Evolutionary conservation across 1,284 basidiomycete genomes (phyloP).

Genomic region (Sporisorium iseilematis-ciliati): DNA sequence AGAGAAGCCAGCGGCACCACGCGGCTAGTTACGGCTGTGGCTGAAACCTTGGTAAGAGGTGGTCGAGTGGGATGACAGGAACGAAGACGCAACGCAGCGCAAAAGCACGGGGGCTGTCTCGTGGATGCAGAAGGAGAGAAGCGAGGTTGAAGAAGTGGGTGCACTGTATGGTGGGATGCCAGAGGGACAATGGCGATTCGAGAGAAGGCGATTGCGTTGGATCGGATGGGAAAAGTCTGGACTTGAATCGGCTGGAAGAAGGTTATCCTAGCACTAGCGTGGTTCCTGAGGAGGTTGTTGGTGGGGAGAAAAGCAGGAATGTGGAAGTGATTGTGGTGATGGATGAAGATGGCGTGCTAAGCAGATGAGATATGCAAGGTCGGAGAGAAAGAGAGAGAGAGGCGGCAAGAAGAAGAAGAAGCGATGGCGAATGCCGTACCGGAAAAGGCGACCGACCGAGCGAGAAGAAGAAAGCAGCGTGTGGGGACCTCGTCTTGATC

Average conservation of each 20-base stretch:
- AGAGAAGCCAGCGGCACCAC: slow-evolving; percentile 10
- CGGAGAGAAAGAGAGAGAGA: slow-evolving; percentile 14
- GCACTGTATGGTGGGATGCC: not conserved
- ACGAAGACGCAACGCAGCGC: not conserved
- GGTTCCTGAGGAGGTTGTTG: slow-evolving; percentile 25
- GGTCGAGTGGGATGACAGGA: not conserved
- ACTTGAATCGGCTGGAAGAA: slow-evolving; percentile 8
- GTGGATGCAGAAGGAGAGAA: slow-evolving; percentile 5
- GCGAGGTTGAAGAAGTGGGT: slow-evolving; percentile 9
- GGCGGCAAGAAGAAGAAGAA: not conserved
- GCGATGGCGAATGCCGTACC: not conserved
- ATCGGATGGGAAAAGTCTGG: slow-evolving; percentile 7
- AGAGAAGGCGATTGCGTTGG: slow-evolving; percentile 1
- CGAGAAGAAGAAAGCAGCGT: not conserved
- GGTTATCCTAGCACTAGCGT: slow-evolving; percentile 15
- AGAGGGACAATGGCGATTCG: not conserved
- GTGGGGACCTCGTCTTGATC: not conserved
- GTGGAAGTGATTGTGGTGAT: no score
- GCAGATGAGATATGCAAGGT: not conserved
- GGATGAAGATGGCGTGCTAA: slow-evolving; percentile 19
- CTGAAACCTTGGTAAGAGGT: slow-evolving; percentile 2
- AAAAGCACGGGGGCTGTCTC: not conserved
- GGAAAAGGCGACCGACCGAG: not conserved
- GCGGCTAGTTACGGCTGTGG: slow-evolving; percentile 12
- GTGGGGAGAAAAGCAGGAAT: not conserved